A percentile compares a stretch with the other conserved stretches of the same genome.
Conservation (phyloP, 2,329 filamentous ascomycete genomes). For the Dothistroma pini region DNA sequence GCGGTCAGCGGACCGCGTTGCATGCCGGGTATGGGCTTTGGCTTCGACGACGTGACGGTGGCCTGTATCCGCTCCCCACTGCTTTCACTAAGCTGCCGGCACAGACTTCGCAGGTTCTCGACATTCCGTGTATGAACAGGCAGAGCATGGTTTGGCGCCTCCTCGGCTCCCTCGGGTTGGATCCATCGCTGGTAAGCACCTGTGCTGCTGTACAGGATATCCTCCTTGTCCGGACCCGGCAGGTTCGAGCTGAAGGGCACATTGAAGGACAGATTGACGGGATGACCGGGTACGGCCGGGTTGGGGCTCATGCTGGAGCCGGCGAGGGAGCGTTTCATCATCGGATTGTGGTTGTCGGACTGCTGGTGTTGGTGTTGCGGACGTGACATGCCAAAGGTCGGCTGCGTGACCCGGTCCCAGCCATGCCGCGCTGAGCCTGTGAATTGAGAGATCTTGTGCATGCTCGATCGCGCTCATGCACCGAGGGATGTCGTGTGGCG, state of each 20-base stretch:
- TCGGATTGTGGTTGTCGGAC: constrained; percentile 13
- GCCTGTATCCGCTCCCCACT: constrained; percentile 68
- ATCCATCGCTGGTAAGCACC: constrained; percentile 90
- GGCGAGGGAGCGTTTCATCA: constrained; percentile 51
- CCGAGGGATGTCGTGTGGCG: constrained; percentile 11
- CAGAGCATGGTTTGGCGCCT: constrained; percentile 79
- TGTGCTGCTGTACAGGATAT: constrained; percentile 87
- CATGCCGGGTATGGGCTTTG: constrained; percentile 56
- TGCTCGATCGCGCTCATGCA: constrained; percentile 35
- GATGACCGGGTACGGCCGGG: constrained; percentile 67
- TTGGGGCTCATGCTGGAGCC: constrained; percentile 44
- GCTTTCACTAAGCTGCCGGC: constrained; percentile 71
- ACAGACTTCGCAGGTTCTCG: constrained; percentile 71
- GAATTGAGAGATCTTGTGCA: constrained; percentile 68
- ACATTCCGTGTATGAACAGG: constrained; percentile 91
- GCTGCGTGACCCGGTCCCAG: constrained; percentile 60
- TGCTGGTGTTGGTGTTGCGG: constrained; percentile 40
- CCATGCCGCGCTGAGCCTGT: constrained; percentile 63
- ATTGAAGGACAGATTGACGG: constrained; percentile 94
- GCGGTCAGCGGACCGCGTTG: constrained; percentile 49
- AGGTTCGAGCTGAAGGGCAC: constrained; percentile 93
- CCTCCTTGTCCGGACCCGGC: constrained; percentile 85
- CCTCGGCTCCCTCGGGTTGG: constrained; percentile 82
- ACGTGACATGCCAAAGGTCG: constrained; percentile 59
- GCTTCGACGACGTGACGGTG: constrained; percentile 75